Evolutionary conservation across 768 basidiomycete genomes (phyloP), one percentile per base, ranked within the genome.

Genomic region (Butyriboletus loyo): DNA sequence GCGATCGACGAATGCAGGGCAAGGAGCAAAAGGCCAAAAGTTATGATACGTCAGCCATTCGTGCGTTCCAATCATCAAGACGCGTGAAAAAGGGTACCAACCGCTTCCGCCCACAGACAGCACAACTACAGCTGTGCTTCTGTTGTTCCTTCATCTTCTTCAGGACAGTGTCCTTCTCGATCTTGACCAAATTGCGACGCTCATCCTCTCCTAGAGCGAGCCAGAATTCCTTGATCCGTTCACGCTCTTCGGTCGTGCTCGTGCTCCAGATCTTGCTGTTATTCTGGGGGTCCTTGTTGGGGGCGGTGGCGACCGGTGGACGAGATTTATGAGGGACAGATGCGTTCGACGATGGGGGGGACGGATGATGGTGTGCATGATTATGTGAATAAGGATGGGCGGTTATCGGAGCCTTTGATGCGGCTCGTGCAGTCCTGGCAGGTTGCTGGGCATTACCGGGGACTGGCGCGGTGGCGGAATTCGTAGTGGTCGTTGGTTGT

Each of bases 91-190:
- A 69, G 55, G 59, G 62, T 62, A 83, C 89, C 56, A 64, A 90
- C 91, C 96, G 88, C 80, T 99, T 99, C 69, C 96, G 77, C 50
- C 95, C 93, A 76, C 96, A 96, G 31, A 98, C 91, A 35, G 95
- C 93, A 76, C 96, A 96, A 55, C 86, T 86, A 68, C 97, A 99
- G 55, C 86, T 87, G 68, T 98, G 93, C 66, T 91, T 89, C 81
- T 98, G 94, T 77, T 98, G 92, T 73, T 99, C 97, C 78, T 98
- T 98, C 94, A 99, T 99, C 83, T 98, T 98, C 73, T 83, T 84
- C 53, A 98, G 75, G 28, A 98, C 96, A 24, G 93, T 92, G 69
- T 98, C 95, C 75, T 98, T 98, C 80, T 99, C 97, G 65, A 98
- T 84, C 79, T 91, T 90, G 75, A 99, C 93, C 54, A 99, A 82